Conservation (phyloP, 495 filamentous ascomycete genomes). For the Trichoderma orchidacearum region DNA sequence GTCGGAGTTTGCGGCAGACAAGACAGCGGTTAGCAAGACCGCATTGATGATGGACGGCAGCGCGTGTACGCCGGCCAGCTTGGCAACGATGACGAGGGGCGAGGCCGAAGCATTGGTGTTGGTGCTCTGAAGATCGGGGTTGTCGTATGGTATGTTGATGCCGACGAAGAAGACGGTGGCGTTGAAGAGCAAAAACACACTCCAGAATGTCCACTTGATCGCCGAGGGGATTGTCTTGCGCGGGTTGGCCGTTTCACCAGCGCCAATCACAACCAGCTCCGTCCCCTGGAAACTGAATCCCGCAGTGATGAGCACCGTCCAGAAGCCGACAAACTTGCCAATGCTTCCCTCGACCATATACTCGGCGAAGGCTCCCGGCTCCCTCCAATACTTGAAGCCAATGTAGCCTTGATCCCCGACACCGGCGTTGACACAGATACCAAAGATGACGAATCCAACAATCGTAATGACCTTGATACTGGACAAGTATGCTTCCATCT, state of each 20-base stretch:
- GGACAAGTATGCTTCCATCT: constrained; percentile 64
- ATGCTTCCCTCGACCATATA: constrained; percentile 25
- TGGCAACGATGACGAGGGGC: constrained; percentile 57
- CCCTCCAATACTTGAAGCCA: constrained; percentile 60
- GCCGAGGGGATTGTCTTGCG: constrained; percentile 39
- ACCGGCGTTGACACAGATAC: constrained; percentile 53
- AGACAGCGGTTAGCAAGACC: constrained; percentile 49
- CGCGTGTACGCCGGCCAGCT: constrained; percentile 46
- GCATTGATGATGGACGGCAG: constrained; percentile 61
- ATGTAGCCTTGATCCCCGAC: constrained; percentile 49
- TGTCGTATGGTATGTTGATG: constrained; percentile 46
- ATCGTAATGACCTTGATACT: constrained; percentile 66
- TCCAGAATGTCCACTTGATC: constrained; percentile 41
- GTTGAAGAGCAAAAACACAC: constrained; percentile 54
- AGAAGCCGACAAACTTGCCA: constrained; percentile 34
- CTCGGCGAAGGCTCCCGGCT: constrained; percentile 54
- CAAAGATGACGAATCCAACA: constrained; percentile 52
- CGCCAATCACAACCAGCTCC: constrained; percentile 53
- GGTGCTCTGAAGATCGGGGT: constrained; percentile 32
- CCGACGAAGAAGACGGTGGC: constrained; percentile 54
- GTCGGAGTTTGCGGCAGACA: constrained; percentile 41
- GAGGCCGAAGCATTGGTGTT: constrained; percentile 42
- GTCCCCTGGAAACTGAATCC: constrained; percentile 35
- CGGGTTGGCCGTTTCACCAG: constrained; percentile 51
- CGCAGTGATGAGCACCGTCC: constrained; percentile 31